Evolutionary conservation across 495 filamentous ascomycete species (phyloP).

Genomic region (Bacidia rubella): DNA sequence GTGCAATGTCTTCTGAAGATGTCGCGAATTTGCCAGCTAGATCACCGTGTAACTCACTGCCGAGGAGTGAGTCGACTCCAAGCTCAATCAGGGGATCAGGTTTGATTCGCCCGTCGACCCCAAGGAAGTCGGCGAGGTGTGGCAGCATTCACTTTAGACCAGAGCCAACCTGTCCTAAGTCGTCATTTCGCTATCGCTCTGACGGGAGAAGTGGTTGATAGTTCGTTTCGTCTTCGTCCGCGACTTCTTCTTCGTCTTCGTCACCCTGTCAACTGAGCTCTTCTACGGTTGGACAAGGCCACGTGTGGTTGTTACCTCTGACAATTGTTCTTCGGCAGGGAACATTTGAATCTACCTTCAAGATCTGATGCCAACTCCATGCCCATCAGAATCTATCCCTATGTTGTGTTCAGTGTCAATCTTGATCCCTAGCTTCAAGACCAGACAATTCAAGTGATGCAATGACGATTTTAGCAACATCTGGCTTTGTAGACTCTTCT

Average conservation of each 20-base stretch:
- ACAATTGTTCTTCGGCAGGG: too few species aligned
- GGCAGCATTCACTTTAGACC: background rate
- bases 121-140: conserved; percentile 1
- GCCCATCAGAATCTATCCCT: conserved; percentile 42
- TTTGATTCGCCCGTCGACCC: background rate
- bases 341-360: conserved; percentile 17
- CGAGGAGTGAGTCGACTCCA: conserved; percentile 15
- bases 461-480: conserved; percentile 19
- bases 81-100: conserved; percentile 1
- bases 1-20: background rate
- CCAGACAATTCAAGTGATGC: conserved; percentile 29
- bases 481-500: conserved; percentile 9
- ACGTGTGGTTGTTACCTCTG: too few species aligned
- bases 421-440: conserved; percentile 30
- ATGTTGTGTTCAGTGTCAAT: conserved; percentile 28
- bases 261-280: too few species aligned
- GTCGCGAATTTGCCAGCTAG: background rate
- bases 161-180: background rate
- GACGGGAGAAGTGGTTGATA: background rate
- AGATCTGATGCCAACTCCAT: conserved; percentile 43
- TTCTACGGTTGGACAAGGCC: too few species aligned
- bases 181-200: background rate
- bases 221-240: background rate
- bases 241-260: too few species aligned
- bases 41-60: conserved; percentile 11